phyloP scores from a whole-genome alignment of 2,329 filamentous ascomycete species.

The Fusarium metavorans region DNA sequence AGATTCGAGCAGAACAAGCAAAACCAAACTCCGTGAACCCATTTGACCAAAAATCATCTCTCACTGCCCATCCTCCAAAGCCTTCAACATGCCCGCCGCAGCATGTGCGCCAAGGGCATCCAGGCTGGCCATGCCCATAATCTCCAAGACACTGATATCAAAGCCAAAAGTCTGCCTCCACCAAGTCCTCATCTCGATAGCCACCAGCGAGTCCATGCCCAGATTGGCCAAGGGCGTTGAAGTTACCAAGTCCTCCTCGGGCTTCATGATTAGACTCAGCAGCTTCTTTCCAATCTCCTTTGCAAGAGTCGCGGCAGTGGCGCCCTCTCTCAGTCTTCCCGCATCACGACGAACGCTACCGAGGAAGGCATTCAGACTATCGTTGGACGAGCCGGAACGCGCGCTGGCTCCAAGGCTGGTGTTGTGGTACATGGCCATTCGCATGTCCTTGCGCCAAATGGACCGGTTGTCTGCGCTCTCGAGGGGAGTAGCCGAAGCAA shows the following conservation, averaged over 20 bases:
- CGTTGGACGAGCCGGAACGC: background rate
- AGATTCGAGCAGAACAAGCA: background rate
- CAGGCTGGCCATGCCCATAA: constrained; percentile 19
- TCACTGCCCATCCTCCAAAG: constrained; percentile 1
- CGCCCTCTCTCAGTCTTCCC: background rate
- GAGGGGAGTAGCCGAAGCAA: constrained; percentile 26
- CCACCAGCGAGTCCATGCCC: constrained; percentile 41
- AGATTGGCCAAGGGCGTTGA: constrained; percentile 6
- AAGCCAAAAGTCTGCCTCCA: constrained; percentile 35
- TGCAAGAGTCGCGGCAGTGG: constrained; percentile 1
- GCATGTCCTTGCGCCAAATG: constrained; percentile 36
- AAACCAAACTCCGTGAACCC: background rate
- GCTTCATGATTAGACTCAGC: constrained; percentile 28
- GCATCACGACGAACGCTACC: constrained; percentile 5
- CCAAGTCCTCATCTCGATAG: constrained; percentile 41
- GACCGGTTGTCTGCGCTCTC: constrained; percentile 19
- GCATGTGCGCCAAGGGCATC: constrained; percentile 10
- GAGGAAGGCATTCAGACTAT: constrained; percentile 18
- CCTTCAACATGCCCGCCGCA: constrained; percentile 4
- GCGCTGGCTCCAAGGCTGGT: background rate
- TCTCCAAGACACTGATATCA: constrained; percentile 37
- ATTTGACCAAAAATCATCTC: background rate
- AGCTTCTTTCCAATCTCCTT: constrained; percentile 22
- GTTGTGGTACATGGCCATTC: constrained; percentile 38
- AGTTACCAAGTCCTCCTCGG: constrained; percentile 22